Conservation (phyloP, 768 basidiomycete species). For the Rhodotorula graminis region DNA sequence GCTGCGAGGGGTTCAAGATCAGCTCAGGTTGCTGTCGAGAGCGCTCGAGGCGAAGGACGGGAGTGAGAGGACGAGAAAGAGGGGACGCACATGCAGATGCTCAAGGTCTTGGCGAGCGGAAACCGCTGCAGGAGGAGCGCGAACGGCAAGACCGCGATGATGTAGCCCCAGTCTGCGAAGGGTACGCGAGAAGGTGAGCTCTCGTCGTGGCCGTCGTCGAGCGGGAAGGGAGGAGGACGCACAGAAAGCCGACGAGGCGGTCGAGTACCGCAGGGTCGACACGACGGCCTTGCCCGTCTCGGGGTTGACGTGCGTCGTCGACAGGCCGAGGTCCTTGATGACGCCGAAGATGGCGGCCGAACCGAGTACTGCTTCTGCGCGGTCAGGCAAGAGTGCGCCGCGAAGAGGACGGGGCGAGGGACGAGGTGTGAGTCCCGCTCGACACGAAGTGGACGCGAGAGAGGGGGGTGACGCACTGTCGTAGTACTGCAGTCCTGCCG, state of each 20-base stretch:
- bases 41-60: background rate
- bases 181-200: too few relatives aligned
- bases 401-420: too few relatives aligned
- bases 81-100: constrained; percentile 14
- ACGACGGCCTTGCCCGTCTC: constrained; percentile 21
- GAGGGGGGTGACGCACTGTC: constrained; percentile 10
- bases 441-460: too few relatives aligned
- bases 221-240: background rate
- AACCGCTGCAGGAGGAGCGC: constrained; percentile 21
- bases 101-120: constrained; percentile 23
- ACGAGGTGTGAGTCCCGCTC: background rate
- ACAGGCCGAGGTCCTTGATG: constrained; percentile 28
- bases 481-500: constrained; percentile 19
- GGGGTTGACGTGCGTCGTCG: constrained; percentile 21
- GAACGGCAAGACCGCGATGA: constrained; percentile 29
- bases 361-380: constrained; percentile 6
- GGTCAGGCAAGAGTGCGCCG: background rate
- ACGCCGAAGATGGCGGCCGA: constrained; percentile 33
- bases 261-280: constrained; percentile 22
- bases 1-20: background rate
- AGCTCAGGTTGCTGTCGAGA: background rate
- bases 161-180: constrained; percentile 10
- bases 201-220: background rate
- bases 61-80: too few relatives aligned
- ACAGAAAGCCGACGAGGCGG: constrained; percentile 23